A percentile compares a stretch with the other conserved stretches of the same genome.
Evolutionary conservation across 2,329 filamentous ascomycete genomes (phyloP).

Genomic region (Ciborinia camelliae): DNA sequence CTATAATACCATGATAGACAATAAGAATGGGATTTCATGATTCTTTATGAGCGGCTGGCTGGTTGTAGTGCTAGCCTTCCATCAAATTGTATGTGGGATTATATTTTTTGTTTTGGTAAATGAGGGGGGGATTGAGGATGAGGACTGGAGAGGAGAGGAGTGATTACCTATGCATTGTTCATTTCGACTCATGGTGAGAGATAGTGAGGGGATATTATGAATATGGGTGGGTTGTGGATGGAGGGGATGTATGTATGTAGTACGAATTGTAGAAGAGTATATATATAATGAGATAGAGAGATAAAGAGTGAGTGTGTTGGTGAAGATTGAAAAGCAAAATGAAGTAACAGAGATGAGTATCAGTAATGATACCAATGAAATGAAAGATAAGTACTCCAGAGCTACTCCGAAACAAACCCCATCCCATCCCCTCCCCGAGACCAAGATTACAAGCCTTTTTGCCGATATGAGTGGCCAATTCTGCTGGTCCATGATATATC

Average conservation of each 20-base stretch:
- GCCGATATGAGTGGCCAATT: slow-evolving; percentile 22
- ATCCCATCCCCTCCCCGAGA: not conserved
- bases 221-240: not conserved
- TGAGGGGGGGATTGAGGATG: not conserved
- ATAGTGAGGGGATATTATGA: not conserved
- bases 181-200: slow-evolving; percentile 13
- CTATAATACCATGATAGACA: not conserved
- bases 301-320: not conserved
- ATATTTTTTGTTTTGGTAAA: no score
- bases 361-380: no score
- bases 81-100: no score
- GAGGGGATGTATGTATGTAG: not conserved
- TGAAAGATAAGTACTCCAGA: not conserved
- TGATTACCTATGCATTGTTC: not conserved
- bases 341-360: no score
- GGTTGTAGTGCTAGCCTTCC: no score
- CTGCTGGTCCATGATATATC: slow-evolving; percentile 19
- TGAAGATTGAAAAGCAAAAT: not conserved
- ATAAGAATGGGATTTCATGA: not conserved
- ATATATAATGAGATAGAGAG: not conserved
- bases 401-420: not conserved
- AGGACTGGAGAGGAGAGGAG: not conserved
- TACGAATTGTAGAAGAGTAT: not conserved
- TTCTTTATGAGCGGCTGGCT: no score
- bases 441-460: slow-evolving; percentile 27